These are phyloP conservation scores for Tetrapisispora iriomotensis DNA, from an alignment of 805 yeast genomes.

Conservation along the genomic window DNA sequence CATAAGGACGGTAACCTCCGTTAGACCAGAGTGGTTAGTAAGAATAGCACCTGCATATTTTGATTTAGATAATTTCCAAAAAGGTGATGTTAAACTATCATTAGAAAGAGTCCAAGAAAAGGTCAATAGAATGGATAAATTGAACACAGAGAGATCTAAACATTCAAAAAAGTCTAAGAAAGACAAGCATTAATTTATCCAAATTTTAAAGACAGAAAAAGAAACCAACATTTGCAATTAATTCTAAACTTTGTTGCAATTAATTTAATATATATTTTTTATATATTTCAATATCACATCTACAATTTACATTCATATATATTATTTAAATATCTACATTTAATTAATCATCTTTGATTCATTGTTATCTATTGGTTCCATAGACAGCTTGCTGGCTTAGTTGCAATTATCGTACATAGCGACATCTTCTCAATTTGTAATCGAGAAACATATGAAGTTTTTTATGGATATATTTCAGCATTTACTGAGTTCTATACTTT, in stretches of 20 bases:
- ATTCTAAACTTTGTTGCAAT: not conserved
- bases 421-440: too few relatives aligned
- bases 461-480: too few relatives aligned
- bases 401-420: too few relatives aligned
- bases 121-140: slow-evolving; percentile 35
- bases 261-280: not conserved
- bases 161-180: slow-evolving; percentile 18
- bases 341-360: too few relatives aligned
- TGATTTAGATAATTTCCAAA: slow-evolving; percentile 52
- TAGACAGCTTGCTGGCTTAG: too few relatives aligned
- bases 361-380: too few relatives aligned
- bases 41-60: slow-evolving; percentile 65
- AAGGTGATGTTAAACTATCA: slow-evolving; percentile 63
- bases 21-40: slow-evolving; percentile 87
- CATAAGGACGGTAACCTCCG: slow-evolving; percentile 84
- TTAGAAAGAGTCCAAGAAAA: slow-evolving; percentile 51
- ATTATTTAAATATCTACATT: not conserved
- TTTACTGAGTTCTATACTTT: too few relatives aligned
- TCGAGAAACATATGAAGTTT: too few relatives aligned
- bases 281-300: too few relatives aligned
- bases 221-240: not conserved
- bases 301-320: too few relatives aligned
- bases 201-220: not conserved
- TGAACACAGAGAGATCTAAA: slow-evolving; percentile 16
- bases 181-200: slow-evolving; percentile 1